Base-by-base conservation (phyloP, 2,329 filamentous ascomycete genomes). In the Myriangium duriaei region DNA sequence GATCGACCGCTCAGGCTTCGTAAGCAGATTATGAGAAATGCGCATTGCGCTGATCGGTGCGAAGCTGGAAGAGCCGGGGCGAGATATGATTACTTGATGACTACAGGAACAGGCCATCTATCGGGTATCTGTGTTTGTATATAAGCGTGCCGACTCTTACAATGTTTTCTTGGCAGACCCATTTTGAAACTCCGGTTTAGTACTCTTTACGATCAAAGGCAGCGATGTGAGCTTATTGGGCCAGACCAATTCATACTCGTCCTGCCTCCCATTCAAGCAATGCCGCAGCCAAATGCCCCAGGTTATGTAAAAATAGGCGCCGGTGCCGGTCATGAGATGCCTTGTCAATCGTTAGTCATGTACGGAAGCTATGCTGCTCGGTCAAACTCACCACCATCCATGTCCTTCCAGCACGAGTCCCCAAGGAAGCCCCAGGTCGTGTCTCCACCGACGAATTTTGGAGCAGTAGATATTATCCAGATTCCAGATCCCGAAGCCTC, bases 211-310 rank as follows among this genome's bases (percentile, higher is more conserved):
- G 11, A 78, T 60, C 35, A 68, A 61, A 4, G 74, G 74, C 44
- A 76, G 49, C 9, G 57, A 72, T 5, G 65, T 69, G 48, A 74
- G 67, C 11, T 74, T 47, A 15, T 69, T 72, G 2, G 77, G 72
- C 83, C 84, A 92, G 36, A 71, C 51, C 40, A 91, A 61, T 49
- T 71, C 66, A 52, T 76, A 91, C 51, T 86, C 74, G 30, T 81
- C 72, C 51, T 84, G 80, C 32, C 69, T 69, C 3, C 76, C 74
- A 44, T 86, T 82, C 34, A 91, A 62, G 49, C 81, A 85, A 45
- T 80, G 76, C 29, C 82, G 73, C 12, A 91, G 67, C 79, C 82
- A 88, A 16, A 87, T 76, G 11, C 82, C 79, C 83, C 84, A 92
- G 11, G 76, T 65, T 48, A 92, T 84, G 54, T 88, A 85, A 53